These are phyloP conservation scores for Trypanosoma mega DNA, from an alignment of 208 protist genomes.

Conservation along the genomic window DNA sequence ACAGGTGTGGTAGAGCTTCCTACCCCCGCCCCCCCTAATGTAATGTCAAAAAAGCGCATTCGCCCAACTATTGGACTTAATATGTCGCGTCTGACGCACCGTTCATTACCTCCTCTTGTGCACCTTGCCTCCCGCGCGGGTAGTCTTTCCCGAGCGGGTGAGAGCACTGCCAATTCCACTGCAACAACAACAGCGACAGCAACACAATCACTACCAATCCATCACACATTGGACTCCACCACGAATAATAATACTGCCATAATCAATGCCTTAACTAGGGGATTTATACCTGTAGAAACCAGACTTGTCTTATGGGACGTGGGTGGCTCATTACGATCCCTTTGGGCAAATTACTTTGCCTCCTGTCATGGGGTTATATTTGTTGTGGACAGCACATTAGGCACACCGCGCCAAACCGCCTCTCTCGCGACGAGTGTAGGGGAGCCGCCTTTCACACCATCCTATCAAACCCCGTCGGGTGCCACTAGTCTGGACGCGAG, in stretches of 20 bases:
- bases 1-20: neutral
- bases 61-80: slow-evolving; percentile 98
- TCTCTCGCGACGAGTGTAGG: too few species aligned
- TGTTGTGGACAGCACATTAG: slow-evolving; percentile 88
- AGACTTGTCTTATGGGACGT: slow-evolving; percentile 95
- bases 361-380: slow-evolving; percentile 92
- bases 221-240: too few species aligned
- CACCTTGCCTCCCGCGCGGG: slow-evolving; percentile 44
- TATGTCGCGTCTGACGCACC: slow-evolving; percentile 91
- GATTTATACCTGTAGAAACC: slow-evolving; percentile 24
- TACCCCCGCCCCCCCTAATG: slow-evolving; percentile 26
- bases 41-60: slow-evolving; percentile 81
- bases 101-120: slow-evolving; percentile 32
- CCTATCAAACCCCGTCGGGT: too few species aligned
- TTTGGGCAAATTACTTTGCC: slow-evolving; percentile 97
- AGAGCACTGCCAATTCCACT: neutral
- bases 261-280: neutral
- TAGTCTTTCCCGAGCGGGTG: neutral
- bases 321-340: slow-evolving; percentile 90
- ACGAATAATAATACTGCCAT: neutral
- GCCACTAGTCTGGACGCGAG: too few species aligned
- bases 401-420: neutral
- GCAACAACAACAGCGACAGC: neutral
- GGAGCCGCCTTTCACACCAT: too few species aligned
- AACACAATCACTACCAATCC: too few species aligned